Conservation (phyloP, 1,139 yeast genomes). For the Lodderomyces theae region DNA sequence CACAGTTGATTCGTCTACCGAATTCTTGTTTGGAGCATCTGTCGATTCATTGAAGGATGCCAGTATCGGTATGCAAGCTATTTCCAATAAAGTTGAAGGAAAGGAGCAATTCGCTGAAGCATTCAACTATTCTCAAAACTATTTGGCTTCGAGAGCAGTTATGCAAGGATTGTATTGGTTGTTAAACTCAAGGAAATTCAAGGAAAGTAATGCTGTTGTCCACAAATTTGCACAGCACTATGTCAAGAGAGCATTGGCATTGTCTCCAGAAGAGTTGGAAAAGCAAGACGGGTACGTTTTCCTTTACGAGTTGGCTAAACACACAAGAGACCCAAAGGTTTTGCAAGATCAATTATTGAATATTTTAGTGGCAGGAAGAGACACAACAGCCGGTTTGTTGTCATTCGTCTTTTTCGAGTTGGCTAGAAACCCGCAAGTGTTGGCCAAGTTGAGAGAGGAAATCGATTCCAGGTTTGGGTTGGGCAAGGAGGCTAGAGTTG, state of each 20-base stretch:
- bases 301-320: constrained; percentile 49
- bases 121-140: constrained; percentile 40
- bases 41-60: constrained; percentile 39
- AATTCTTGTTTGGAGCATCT: constrained; percentile 57
- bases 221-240: constrained; percentile 34
- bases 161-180: constrained; percentile 36
- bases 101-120: constrained; percentile 40
- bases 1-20: constrained; percentile 59
- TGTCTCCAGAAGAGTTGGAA: constrained; percentile 31
- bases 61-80: constrained; percentile 18
- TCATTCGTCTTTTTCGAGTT: constrained; percentile 47
- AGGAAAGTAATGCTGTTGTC: constrained; percentile 25
- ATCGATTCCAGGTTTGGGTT: constrained; percentile 33
- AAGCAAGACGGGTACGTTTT: constrained; percentile 45
- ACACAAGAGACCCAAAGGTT: constrained; percentile 47
- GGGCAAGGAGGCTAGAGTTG: constrained; percentile 24
- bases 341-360: constrained; percentile 53
- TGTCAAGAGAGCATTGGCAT: constrained; percentile 28
- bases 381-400: constrained; percentile 41
- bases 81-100: constrained; percentile 23
- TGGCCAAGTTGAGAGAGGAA: constrained; percentile 36
- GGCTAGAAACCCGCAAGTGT: constrained; percentile 42
- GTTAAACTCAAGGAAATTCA: constrained; percentile 31
- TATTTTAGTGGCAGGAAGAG: constrained; percentile 55
- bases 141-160: constrained; percentile 36